These are phyloP conservation scores for Penicillium sp. DNA, from an alignment of 2,329 filamentous ascomycete species.

Conservation along the genomic window DNA sequence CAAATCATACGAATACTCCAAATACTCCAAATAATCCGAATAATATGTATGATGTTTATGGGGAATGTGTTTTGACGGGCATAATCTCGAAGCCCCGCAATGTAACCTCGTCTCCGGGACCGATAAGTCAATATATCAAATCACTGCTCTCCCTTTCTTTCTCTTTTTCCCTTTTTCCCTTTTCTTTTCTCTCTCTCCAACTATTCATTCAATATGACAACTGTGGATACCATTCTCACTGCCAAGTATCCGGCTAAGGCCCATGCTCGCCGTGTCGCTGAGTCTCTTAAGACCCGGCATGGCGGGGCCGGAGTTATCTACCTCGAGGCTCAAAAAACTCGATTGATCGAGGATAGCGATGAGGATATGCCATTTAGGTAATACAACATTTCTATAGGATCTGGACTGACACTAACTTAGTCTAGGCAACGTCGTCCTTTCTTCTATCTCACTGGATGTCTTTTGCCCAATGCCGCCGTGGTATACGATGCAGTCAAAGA, in stretches of 20 bases:
- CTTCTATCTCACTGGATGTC: conserved; percentile 89
- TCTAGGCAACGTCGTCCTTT: conserved; percentile 83
- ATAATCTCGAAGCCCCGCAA: conserved; percentile 21
- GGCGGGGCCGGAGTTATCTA: conserved; percentile 76
- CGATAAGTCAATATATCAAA: conserved; percentile 3
- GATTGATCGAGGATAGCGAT: conserved; percentile 86
- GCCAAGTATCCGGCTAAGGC: conserved; percentile 78
- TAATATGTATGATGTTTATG: neutral
- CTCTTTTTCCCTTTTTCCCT: neutral
- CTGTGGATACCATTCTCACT: conserved; percentile 46
- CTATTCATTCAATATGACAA: conserved; percentile 28
- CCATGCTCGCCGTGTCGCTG: conserved; percentile 80
- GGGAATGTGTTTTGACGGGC: conserved; percentile 1
- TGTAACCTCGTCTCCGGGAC: conserved; percentile 10
- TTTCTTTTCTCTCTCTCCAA: conserved; percentile 1
- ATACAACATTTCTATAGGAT: neutral
- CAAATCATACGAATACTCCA: neutral
- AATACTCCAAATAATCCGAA: neutral
- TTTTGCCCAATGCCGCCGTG: conserved; percentile 75
- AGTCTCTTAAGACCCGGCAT: conserved; percentile 65
- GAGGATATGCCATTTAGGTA: conserved; percentile 77
- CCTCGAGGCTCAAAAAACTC: conserved; percentile 78
- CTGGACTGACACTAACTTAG: neutral
- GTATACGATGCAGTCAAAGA: conserved; percentile 75
- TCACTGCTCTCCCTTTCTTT: neutral